Conservation (phyloP, 2,329 filamentous ascomycete genomes). For the Curvularia hawaiiensis region DNA sequence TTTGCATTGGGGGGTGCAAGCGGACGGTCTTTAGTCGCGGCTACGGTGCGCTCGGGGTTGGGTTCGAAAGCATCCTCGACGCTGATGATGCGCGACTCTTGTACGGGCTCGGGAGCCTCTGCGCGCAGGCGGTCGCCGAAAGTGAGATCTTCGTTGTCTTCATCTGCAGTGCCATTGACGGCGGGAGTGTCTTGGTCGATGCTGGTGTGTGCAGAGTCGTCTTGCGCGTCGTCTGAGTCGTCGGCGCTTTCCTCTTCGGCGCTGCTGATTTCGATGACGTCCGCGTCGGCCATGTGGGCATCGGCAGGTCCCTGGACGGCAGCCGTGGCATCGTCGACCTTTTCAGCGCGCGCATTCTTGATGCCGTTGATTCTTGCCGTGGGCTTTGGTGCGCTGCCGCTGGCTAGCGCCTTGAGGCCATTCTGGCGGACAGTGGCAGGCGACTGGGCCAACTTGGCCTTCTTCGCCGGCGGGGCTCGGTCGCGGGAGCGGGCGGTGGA, state of each 20-base stretch:
- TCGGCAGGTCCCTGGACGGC: conserved; percentile 57
- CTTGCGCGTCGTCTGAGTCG: conserved; percentile 37
- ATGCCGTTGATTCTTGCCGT: conserved; percentile 60
- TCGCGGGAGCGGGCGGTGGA: conserved; percentile 33
- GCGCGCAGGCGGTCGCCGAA: conserved; percentile 85
- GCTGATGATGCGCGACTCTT: conserved; percentile 64
- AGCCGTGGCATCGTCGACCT: conserved; percentile 63
- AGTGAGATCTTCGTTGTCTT: conserved; percentile 64
- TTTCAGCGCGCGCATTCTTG: conserved; percentile 56
- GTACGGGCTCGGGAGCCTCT: conserved; percentile 52
- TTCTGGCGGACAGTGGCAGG: conserved; percentile 28
- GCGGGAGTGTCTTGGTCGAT: conserved; percentile 35
- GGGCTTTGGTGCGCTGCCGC: conserved; percentile 41
- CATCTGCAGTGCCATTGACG: conserved; percentile 29
- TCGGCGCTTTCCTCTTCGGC: conserved; percentile 50
- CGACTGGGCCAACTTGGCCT: conserved; percentile 43
- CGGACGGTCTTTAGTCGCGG: conserved; percentile 50
- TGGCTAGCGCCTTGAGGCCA: conserved; percentile 42
- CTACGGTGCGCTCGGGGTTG: conserved; percentile 52
- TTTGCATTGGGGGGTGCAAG: conserved; percentile 71
- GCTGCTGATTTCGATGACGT: conserved; percentile 57
- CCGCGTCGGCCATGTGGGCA: conserved; percentile 45
- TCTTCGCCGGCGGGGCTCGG: conserved; percentile 44
- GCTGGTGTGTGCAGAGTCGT: conserved; percentile 23
- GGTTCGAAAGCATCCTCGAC: conserved; percentile 64